These are phyloP conservation scores for Spinellus fusiger DNA, from an alignment of 192 early-diverging fungal species.

Conservation along the genomic window DNA sequence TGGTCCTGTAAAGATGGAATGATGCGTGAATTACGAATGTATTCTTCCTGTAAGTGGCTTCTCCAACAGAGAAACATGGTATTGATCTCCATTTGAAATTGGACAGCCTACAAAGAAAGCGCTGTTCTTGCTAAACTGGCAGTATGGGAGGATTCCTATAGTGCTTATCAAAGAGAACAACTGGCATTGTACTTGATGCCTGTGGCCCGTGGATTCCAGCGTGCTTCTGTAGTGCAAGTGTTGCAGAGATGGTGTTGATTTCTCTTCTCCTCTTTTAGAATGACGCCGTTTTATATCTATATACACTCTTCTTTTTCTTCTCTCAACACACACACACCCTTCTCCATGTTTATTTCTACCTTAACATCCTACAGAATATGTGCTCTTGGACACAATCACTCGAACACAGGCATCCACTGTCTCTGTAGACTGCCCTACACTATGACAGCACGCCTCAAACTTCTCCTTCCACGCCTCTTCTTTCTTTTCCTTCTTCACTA, in stretches of 20 bases:
- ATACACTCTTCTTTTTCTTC: background rate
- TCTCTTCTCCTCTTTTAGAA: no score
- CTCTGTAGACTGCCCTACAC: conserved; percentile 30
- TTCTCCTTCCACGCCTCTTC: conserved; percentile 1
- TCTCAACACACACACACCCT: no score
- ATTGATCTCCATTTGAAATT: background rate
- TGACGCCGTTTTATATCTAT: no score
- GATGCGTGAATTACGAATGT: no score
- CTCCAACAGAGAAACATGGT: no score
- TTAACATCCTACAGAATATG: no score
- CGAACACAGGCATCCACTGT: conserved; percentile 35
- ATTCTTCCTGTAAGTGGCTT: background rate
- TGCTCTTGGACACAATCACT: conserved; percentile 28
- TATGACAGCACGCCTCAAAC: conserved; percentile 28
- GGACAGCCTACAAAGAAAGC: conserved; percentile 1
- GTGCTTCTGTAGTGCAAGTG: background rate
- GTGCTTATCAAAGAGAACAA: background rate
- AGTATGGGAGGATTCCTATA: background rate
- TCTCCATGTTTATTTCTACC: no score
- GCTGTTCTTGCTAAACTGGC: background rate
- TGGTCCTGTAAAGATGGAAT: no score
- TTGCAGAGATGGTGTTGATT: conserved; percentile 4
- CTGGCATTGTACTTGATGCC: conserved; percentile 9
- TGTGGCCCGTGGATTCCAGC: background rate
- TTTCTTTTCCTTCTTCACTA: conserved; percentile 4